phyloP scores from a whole-genome alignment of 2,329 filamentous ascomycete genomes.

The Pezicula neosporulosa region DNA sequence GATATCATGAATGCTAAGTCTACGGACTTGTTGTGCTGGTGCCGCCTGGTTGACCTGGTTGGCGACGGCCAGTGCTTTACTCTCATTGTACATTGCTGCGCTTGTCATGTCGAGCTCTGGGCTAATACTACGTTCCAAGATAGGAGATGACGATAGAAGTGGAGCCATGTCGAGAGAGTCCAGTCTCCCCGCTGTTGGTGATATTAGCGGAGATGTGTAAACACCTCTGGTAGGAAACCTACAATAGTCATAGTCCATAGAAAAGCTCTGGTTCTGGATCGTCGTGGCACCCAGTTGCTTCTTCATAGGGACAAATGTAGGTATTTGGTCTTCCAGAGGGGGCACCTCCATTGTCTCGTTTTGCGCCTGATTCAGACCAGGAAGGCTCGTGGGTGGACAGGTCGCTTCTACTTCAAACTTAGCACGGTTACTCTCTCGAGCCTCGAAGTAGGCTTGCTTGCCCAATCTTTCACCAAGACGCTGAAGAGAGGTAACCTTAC shows the following conservation, averaged over 20 bases:
- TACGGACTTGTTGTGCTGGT: slow-evolving; percentile 10
- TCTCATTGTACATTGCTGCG: slow-evolving; percentile 20
- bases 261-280: too few species aligned
- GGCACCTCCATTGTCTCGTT: neutral
- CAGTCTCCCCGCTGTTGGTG: too few species aligned
- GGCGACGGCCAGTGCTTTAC: slow-evolving; percentile 10
- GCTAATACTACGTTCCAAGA: slow-evolving; percentile 6
- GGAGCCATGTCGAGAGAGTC: slow-evolving; percentile 7
- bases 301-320: too few species aligned
- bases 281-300: too few species aligned
- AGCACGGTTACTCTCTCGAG: slow-evolving; percentile 25
- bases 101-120: slow-evolving; percentile 26
- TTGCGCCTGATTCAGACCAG: neutral
- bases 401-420: slow-evolving; percentile 6
- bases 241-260: too few species aligned
- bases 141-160: slow-evolving; percentile 4
- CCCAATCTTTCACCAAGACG: slow-evolving; percentile 23
- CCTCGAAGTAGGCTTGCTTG: slow-evolving; percentile 27
- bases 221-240: too few species aligned
- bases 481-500: slow-evolving; percentile 7
- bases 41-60: neutral
- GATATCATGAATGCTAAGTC: slow-evolving; percentile 26
- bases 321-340: too few species aligned
- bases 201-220: neutral
- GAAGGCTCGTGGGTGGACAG: neutral